Evolutionary conservation across 2,329 filamentous ascomycete genomes (phyloP).

Genomic region (Alternaria rosae): DNA sequence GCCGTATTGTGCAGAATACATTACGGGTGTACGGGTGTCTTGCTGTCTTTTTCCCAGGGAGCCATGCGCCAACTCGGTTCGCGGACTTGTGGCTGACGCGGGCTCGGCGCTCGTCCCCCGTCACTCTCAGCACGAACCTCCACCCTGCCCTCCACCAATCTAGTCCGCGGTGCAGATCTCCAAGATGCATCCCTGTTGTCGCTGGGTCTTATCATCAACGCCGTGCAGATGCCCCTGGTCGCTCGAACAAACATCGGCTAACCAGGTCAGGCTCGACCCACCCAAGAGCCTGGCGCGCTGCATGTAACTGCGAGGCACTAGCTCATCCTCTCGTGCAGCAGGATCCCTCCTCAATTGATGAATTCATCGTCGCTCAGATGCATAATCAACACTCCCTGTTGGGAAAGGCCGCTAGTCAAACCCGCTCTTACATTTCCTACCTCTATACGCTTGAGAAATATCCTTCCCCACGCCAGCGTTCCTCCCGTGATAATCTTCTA

Average conservation of each 20-base stretch:
- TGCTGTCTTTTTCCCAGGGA: conserved; percentile 17
- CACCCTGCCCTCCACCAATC: conserved; percentile 19
- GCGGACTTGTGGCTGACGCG: conserved; percentile 35
- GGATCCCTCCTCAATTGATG: conserved; percentile 42
- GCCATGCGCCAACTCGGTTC: conserved; percentile 26
- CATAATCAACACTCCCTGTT: conserved; percentile 42
- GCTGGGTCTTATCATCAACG: conserved; percentile 40
- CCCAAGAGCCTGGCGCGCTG: conserved; percentile 44
- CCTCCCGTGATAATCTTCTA: conserved; percentile 15
- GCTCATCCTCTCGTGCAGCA: conserved; percentile 41
- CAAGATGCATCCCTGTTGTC: conserved; percentile 30
- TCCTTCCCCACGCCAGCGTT: conserved; percentile 18
- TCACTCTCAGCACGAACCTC: conserved; percentile 25
- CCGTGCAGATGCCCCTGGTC: conserved; percentile 37
- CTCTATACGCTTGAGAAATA: conserved; percentile 29
- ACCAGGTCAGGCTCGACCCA: conserved; percentile 34
- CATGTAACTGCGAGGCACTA: conserved; percentile 47
- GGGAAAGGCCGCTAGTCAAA: conserved; percentile 34
- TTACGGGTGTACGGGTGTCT: conserved; percentile 29
- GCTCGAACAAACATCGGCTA: conserved; percentile 33
- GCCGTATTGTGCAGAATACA: conserved; percentile 37
- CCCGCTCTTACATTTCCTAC: conserved; percentile 29
- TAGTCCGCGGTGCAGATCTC: conserved; percentile 29
- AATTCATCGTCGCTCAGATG: conserved; percentile 46
- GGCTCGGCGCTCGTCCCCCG: conserved; percentile 30